Evolutionary conservation across 2,329 filamentous ascomycete species (phyloP), one percentile per base, ranked within the genome.

Genomic region (Trichoderma pleuroti): DNA sequence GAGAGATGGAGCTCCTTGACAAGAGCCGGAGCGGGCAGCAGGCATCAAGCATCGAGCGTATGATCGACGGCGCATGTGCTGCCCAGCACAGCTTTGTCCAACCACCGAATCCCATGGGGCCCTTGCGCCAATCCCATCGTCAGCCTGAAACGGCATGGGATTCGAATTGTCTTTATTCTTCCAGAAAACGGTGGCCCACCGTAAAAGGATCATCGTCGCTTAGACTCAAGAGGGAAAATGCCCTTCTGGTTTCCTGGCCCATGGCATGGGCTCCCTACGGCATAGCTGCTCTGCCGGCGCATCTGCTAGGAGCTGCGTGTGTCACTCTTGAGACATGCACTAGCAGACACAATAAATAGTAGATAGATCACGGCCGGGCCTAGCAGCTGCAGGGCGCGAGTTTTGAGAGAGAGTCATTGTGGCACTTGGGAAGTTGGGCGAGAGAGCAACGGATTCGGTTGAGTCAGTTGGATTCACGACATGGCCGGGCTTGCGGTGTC

Each of bases 261-360:
- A 32, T 66, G 32, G 63, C 21, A 66, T 10, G 39, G 63, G 24
- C 63, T 30, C 21, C 56, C 46, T 57, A 24, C 63, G 63, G 52
- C 63, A 66, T 57, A 66, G 49, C 63, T 34, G 63, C 49, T 39
- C 21, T 42, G 63, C 63, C 49, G 49, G 52, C 63, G 16, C 26
- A 24, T 24, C 6, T 28, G n/a, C 42, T 49, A 49, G 39, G 34
- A 56, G 49, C 63, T 66, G 63, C 63, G 49, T 66, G 63, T 66
- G 63, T 66, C 63, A 66, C 63, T 21, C 24, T 24, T 32, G 26
- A 66, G 52, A 66, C 63, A 57, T 66, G 42, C 61, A 52, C 64
- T 59, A 60, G 54, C 64, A 68, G 28, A 46, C n/a, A 68, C 64
- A 68, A 68, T 68, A 59, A 68, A 59, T 49, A 68, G 39, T 68